Base-by-base conservation (phyloP, 2,329 filamentous ascomycete genomes). In the Ascochyta pisi region DNA sequence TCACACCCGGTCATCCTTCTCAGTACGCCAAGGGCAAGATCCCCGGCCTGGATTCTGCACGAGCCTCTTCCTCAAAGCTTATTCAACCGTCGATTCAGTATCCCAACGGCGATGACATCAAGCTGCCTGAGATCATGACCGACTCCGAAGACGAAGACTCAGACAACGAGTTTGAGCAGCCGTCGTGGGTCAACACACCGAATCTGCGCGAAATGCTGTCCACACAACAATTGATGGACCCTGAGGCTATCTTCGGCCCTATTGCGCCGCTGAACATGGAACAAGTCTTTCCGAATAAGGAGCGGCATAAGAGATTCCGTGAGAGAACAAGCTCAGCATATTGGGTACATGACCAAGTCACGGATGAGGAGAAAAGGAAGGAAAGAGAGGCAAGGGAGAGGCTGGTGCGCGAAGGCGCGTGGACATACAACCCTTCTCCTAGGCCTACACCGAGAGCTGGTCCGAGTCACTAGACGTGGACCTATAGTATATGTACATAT, bases 301-400 rank as follows among this genome's bases (percentile, higher is more conserved):
- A 90, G 76, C 92, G 89, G 62, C 87, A 90, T 75, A 90, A 91
- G 80, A 91, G 92, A 71, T 98, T 97, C 82, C 86, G 96, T 16
- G 88, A 91, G 47, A 85, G 95, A 52, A 97, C 94, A 5, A 96
- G 91, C 66, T 96, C 92, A 76, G 96, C 96, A 33, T 96, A 96
- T 78, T 99, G 95, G 95, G 89, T 85, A 69, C 82, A 89, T 3
- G 96, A 99, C 75, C 82, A 84, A 40, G 81, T 99, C 65, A 97
- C 93, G 0, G 89, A 93, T 63, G 93, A 96, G 56, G 93, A 97
- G 70, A 91, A 96, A 68, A 81, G 85, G 50, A 89, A 86, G 71
- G 93, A 97, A 77, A 79, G 90, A 66, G 88, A 90, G 58, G 90
- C 89, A 53, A 84, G 93, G 59, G 90, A 96, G 75, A 86, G 88